phyloP scores from a whole-genome alignment of 192 early-diverging fungal species.

The Coemansia sp. region DNA sequence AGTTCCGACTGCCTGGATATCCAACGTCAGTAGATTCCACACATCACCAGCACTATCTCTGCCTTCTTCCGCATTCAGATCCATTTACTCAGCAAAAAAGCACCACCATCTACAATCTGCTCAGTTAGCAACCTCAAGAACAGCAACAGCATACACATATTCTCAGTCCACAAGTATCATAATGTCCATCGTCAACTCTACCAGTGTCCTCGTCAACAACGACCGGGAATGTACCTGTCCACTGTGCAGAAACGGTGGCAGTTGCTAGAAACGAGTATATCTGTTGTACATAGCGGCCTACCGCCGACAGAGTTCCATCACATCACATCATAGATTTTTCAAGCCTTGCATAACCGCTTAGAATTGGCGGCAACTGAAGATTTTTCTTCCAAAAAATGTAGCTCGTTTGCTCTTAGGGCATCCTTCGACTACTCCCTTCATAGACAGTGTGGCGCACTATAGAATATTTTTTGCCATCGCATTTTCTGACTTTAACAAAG shows the following conservation, averaged over 20 bases:
- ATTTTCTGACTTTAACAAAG: background rate
- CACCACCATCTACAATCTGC: background rate
- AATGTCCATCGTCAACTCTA: background rate
- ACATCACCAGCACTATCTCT: background rate
- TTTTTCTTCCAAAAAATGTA: background rate
- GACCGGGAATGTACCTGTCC: conserved; percentile 18
- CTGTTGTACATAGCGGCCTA: background rate
- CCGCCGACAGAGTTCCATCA: background rate
- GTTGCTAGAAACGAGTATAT: background rate
- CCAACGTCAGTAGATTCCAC: background rate
- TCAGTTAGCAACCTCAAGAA: background rate
- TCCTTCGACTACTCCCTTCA: background rate
- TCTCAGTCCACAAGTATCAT: background rate
- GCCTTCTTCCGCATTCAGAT: background rate
- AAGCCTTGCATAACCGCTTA: background rate
- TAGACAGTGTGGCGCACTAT: background rate
- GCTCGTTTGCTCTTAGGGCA: background rate
- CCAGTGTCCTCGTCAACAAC: background rate
- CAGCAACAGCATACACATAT: background rate
- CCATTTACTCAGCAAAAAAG: background rate
- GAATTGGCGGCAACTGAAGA: background rate
- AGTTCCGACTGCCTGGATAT: background rate
- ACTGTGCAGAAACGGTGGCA: conserved; percentile 12
- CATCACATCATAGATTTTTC: background rate
- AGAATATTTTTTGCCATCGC: background rate